Percentiles rank a stretch among this genome's conserved stretches.
phyloP scores from a whole-genome alignment of 2,329 filamentous ascomycete species.

The Verticillium albo-atrum region DNA sequence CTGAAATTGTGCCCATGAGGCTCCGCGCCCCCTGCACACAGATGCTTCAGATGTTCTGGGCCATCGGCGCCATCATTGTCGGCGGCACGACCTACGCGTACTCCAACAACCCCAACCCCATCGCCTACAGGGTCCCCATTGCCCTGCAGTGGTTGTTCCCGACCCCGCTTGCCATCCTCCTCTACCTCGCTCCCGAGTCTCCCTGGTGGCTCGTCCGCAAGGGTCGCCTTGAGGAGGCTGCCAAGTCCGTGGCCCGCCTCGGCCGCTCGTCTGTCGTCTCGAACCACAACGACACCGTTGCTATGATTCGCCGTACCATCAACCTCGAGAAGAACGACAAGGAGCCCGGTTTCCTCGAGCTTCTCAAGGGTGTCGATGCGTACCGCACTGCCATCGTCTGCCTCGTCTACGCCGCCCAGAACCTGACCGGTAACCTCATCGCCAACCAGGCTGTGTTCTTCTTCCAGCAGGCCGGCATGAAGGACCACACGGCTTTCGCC shows the following conservation, averaged over 20 bases:
- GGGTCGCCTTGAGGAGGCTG: slow-evolving; percentile 34
- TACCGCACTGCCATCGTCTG: slow-evolving; percentile 51
- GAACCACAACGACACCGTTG: slow-evolving; percentile 42
- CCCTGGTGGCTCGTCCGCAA: slow-evolving; percentile 49
- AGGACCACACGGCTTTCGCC: slow-evolving; percentile 36
- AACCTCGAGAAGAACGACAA: slow-evolving; percentile 37
- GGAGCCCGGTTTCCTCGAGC: slow-evolving; percentile 42
- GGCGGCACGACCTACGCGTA: slow-evolving; percentile 51
- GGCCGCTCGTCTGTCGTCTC: slow-evolving; percentile 36
- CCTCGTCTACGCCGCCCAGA: slow-evolving; percentile 44
- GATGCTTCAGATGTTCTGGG: slow-evolving; percentile 65
- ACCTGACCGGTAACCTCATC: slow-evolving; percentile 52
- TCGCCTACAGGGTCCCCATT: slow-evolving; percentile 39
- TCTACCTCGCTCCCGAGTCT: slow-evolving; percentile 47
- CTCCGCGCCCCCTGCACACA: slow-evolving; percentile 54
- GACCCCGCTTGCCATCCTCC: slow-evolving; percentile 44
- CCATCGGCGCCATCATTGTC: slow-evolving; percentile 58
- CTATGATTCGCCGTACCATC: slow-evolving; percentile 52
- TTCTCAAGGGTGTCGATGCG: slow-evolving; percentile 47
- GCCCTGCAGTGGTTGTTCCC: slow-evolving; percentile 57
- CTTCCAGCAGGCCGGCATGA: slow-evolving; percentile 47
- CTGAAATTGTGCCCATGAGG: slow-evolving; percentile 56
- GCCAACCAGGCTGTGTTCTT: slow-evolving; percentile 61
- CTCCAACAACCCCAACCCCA: slow-evolving; percentile 24
- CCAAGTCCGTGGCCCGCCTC: slow-evolving; percentile 37